These are phyloP conservation scores for Tricharina praecox DNA, from an alignment of 495 filamentous ascomycete genomes.

Conservation along the genomic window DNA sequence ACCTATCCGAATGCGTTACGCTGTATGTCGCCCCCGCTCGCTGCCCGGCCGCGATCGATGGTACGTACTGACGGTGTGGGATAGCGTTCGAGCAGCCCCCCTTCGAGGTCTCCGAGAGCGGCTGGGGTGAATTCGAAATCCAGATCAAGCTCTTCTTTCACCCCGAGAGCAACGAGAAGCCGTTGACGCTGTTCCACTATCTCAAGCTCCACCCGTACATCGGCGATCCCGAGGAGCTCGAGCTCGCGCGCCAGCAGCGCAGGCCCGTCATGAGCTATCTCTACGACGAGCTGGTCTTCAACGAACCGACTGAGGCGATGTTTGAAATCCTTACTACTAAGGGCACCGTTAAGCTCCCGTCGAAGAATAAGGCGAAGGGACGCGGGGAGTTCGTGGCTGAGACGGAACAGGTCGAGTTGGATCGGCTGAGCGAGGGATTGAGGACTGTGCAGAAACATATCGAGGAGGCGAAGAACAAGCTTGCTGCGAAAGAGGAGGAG, in stretches of 20 bases:
- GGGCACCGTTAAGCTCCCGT: constrained; percentile 34
- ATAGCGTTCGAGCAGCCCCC: constrained; percentile 54
- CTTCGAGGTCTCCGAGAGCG: constrained; percentile 78
- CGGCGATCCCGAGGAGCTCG: constrained; percentile 54
- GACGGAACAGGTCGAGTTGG: constrained; percentile 53
- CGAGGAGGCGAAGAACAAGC: constrained; percentile 48
- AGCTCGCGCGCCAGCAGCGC: constrained; percentile 36
- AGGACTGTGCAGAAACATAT: constrained; percentile 56
- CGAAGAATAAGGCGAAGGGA: constrained; percentile 30
- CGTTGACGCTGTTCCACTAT: constrained; percentile 77
- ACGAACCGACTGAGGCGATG: constrained; percentile 82
- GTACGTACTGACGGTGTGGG: constrained; percentile 15
- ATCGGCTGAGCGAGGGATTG: constrained; percentile 39
- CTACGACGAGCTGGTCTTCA: constrained; percentile 88
- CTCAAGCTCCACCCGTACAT: constrained; percentile 85
- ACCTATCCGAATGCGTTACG: constrained; percentile 78
- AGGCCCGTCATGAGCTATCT: constrained; percentile 55
- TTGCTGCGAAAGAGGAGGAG: constrained; percentile 44
- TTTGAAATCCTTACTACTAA: constrained; percentile 58
- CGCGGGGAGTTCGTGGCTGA: constrained; percentile 40
- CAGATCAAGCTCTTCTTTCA: constrained; percentile 84
- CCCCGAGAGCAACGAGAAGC: constrained; percentile 69
- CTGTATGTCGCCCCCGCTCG: constrained; percentile 30
- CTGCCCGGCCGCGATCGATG: not conserved
- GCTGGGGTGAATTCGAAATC: constrained; percentile 96